Base-by-base conservation (phyloP, 768 basidiomycete genomes). In the Kwoniella pini region DNA sequence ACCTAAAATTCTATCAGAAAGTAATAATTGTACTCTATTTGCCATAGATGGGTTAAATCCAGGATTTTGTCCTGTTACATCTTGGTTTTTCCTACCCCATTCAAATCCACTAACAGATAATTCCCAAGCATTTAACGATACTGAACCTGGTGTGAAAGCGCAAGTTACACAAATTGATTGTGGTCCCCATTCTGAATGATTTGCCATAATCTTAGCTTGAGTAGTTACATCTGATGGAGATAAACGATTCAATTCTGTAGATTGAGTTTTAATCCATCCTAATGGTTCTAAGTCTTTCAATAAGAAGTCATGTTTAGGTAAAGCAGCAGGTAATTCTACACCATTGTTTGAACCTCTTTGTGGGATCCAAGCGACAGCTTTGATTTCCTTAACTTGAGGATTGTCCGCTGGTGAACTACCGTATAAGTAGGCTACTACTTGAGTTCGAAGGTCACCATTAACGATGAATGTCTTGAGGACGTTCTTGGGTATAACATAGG, bases 11-110 rank as follows among this genome's bases (percentile, higher is more conserved):
- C 95, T 89, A 75, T 99, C 96, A 17, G 94, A 97, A 22, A 98
- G 82, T 59, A 98, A 82, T 30, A 98, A 83, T 78, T 83, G 81
- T 22, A 96, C 92, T 22, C 92, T 87, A 77, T 95, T 94, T 1
- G 92, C 95, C 95, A 97, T 97, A 67, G 90, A 90, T n/a, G 93
- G 91, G 79, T 95, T 98, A 82, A 95, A 99, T 40, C 95, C 92
- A 81, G 86, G 69, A 38, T 75, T 65, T 49, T 57, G 46, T 28
- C 66, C 83, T 36, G 90, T 88, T 42, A 85, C 89, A 71, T 94
- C 92, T 68, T 83, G 81, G 68, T 94, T 95, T 82, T 96, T 97
- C 69, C 95, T 83, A 40, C 94, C 95, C 94, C 94, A 98, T 73
- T 99, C 96, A 76, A 98, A 98, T 15, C 95, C 96, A 61, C 88